Conservation (phyloP, 805 yeast genomes). For the Suhomyces prunicola region DNA sequence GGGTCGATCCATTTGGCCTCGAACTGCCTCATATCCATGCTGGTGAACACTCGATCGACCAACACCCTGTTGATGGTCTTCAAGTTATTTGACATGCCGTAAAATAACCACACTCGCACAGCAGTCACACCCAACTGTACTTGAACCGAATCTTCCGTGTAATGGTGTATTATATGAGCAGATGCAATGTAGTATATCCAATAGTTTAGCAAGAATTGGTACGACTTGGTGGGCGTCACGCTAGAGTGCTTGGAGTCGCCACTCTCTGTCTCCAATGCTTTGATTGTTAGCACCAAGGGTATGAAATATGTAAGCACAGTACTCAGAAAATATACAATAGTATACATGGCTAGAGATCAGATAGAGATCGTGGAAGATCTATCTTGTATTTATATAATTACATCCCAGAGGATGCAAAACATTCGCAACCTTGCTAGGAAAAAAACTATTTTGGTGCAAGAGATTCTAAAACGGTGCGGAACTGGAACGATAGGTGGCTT, state of each 20-base stretch:
- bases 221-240: slow-evolving; percentile 3
- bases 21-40: slow-evolving; percentile 1
- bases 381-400: neutral
- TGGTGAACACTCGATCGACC: slow-evolving; percentile 3
- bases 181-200: slow-evolving; percentile 13
- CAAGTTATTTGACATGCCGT: slow-evolving; percentile 10
- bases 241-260: neutral
- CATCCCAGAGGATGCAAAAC: neutral
- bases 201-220: slow-evolving; percentile 12
- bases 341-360: neutral
- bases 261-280: slow-evolving; percentile 5
- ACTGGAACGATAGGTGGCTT: neutral
- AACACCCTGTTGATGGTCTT: slow-evolving; percentile 6
- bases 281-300: slow-evolving; percentile 11
- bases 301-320: slow-evolving; percentile 6
- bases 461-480: neutral
- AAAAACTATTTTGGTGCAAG: neutral
- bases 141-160: neutral
- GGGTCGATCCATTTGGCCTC: slow-evolving; percentile 6
- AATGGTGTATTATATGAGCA: neutral
- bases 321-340: neutral
- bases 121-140: neutral
- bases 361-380: neutral
- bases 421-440: neutral
- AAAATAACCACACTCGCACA: slow-evolving; percentile 10